These are phyloP conservation scores for Boletus speciosus DNA, from an alignment of 768 basidiomycete genomes.

Conservation along the genomic window DNA sequence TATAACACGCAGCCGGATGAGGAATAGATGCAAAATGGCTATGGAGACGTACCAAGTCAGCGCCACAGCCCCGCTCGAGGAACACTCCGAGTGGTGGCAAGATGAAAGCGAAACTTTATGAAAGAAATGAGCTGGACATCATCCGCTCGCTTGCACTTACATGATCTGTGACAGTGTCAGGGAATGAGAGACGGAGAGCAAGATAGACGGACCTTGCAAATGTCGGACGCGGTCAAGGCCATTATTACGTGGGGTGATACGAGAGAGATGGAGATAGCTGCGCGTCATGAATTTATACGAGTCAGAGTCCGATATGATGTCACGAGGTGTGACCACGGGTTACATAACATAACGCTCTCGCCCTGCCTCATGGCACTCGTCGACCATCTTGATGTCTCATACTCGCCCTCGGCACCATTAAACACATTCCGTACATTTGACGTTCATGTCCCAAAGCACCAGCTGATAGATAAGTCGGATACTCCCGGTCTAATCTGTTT, in stretches of 20 bases:
- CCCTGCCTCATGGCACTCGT: slow-evolving; percentile 9
- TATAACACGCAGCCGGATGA: slow-evolving; percentile 15
- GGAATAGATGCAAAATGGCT: background rate
- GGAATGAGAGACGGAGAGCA: background rate
- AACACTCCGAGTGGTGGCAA: slow-evolving; percentile 86
- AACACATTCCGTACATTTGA: slow-evolving; percentile 52
- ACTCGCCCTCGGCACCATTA: slow-evolving; percentile 24
- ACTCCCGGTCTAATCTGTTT: slow-evolving; percentile 58
- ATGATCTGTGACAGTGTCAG: slow-evolving; percentile 39
- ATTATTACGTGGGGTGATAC: slow-evolving; percentile 40
- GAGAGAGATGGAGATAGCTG: background rate
- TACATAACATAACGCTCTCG: background rate
- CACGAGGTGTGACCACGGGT: slow-evolving; percentile 5
- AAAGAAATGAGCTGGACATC: slow-evolving; percentile 13
- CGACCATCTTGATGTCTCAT: slow-evolving; percentile 32
- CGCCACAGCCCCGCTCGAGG: slow-evolving; percentile 79
- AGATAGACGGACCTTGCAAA: slow-evolving; percentile 61
- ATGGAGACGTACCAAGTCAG: slow-evolving; percentile 58
- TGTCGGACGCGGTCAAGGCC: slow-evolving; percentile 70
- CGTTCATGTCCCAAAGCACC: slow-evolving; percentile 39
- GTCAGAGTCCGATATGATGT: slow-evolving; percentile 24
- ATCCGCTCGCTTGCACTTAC: slow-evolving; percentile 22
- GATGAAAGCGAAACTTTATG: slow-evolving; percentile 58
- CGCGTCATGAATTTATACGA: slow-evolving; percentile 14
- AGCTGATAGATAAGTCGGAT: background rate